These are phyloP conservation scores for Gracilaria vermiculophylla DNA, from an alignment of 23 red algal genomes.

Conservation along the genomic window DNA sequence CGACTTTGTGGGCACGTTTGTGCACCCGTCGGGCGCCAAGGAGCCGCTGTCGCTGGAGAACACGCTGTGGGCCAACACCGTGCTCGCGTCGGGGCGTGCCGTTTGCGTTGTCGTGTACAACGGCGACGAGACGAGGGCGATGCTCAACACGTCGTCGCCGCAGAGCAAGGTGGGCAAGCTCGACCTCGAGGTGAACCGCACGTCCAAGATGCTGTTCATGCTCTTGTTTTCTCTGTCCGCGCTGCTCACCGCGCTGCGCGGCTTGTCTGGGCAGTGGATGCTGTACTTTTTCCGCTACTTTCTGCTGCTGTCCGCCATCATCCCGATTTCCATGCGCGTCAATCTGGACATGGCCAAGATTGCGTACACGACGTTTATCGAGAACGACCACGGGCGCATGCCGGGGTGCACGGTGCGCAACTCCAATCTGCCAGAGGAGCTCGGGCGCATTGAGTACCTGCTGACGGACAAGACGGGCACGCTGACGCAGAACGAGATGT, in stretches of 20 bases:
- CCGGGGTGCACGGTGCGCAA: constrained; percentile 82
- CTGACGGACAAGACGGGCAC: constrained; percentile 97
- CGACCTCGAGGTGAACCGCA: constrained; percentile 82
- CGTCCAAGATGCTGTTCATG: constrained; percentile 94
- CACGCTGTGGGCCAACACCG: constrained; percentile 95
- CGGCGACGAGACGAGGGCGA: constrained; percentile 78
- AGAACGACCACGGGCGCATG: constrained; percentile 72
- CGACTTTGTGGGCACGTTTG: constrained; percentile 90
- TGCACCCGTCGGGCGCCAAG: constrained; percentile 33
- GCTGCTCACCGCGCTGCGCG: constrained; percentile 76
- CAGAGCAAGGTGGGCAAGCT: constrained; percentile 92
- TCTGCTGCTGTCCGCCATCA: constrained; percentile 91
- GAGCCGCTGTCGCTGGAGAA: constrained; percentile 92
- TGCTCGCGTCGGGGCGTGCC: constrained; percentile 85
- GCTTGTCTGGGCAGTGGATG: constrained; percentile 71
- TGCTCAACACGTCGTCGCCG: constrained; percentile 80
- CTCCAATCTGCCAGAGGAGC: constrained; percentile 94
- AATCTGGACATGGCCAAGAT: constrained; percentile 97
- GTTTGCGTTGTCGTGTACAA: constrained; percentile 89
- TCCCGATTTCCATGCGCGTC: constrained; percentile 95
- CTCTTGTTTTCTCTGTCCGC: constrained; percentile 76
- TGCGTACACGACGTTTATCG: constrained; percentile 81
- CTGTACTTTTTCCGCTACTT: constrained; percentile 97
- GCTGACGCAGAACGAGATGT: constrained; percentile 97
- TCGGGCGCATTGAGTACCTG: constrained; percentile 91